These are phyloP conservation scores for Agroathelia rolfsii DNA, from an alignment of 1,284 basidiomycete species.

Conservation along the genomic window DNA sequence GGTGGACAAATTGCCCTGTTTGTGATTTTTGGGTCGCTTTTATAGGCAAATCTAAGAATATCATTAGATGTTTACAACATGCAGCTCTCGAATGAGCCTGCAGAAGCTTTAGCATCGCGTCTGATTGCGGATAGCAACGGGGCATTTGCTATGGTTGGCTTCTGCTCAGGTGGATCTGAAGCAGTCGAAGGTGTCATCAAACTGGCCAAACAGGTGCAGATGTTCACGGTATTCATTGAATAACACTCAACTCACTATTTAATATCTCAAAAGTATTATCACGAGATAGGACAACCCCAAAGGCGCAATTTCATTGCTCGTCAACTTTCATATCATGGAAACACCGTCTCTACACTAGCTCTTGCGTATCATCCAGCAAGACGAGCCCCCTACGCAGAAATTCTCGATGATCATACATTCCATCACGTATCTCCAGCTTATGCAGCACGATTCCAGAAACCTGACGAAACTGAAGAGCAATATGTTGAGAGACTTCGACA, in stretches of 20 bases:
- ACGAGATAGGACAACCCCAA: conserved; percentile 57
- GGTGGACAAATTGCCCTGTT: conserved; percentile 64
- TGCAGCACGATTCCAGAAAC: conserved; percentile 61
- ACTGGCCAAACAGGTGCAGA: conserved; percentile 66
- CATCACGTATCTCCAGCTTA: conserved; percentile 84
- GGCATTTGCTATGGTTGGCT: conserved; percentile 61
- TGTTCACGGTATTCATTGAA: conserved; percentile 10
- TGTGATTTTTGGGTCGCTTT: conserved; percentile 13
- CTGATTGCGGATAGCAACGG: conserved; percentile 55
- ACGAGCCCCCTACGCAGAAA: conserved; percentile 53
- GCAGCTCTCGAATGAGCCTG: conserved; percentile 68
- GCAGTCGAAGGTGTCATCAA: conserved; percentile 80
- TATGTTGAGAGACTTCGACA: conserved; percentile 67
- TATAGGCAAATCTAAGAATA: too few species aligned
- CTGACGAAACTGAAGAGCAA: conserved; percentile 62
- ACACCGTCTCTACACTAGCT: conserved; percentile 63
- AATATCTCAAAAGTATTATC: conserved; percentile 42
- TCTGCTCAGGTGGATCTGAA: conserved; percentile 73
- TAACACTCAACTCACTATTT: neutral
- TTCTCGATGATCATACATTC: conserved; percentile 56
- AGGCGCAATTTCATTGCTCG: conserved; percentile 76
- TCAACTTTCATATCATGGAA: conserved; percentile 75
- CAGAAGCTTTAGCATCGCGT: conserved; percentile 62
- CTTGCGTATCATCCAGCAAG: conserved; percentile 58
- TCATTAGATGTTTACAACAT: conserved; percentile 80